Conservation (phyloP, 257 asterid genomes). For the Nicotiana benthamiana region DNA sequence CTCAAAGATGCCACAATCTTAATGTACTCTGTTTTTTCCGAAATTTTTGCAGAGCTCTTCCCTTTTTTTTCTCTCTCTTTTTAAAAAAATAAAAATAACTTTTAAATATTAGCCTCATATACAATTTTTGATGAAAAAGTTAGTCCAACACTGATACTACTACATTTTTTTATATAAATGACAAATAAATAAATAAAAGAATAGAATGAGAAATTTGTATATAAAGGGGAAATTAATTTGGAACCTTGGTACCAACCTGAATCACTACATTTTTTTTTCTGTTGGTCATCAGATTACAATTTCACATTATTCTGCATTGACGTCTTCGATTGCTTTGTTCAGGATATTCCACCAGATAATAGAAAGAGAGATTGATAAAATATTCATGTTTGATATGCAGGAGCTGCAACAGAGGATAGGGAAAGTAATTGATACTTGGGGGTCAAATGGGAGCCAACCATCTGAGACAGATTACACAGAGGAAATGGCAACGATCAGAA, state of each 20-base stretch:
- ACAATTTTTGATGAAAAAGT: not conserved
- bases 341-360: no score
- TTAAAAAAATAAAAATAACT: not conserved
- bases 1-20: not conserved
- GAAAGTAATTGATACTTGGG: conserved; percentile 42
- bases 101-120: not conserved
- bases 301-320: no score
- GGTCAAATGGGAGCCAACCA: conserved; percentile 37
- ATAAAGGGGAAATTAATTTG: not conserved
- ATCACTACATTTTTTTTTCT: not conserved
- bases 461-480: conserved; percentile 39
- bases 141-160: not conserved
- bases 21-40: not conserved
- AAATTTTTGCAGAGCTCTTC: not conserved
- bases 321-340: no score
- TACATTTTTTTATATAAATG: not conserved
- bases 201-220: not conserved
- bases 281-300: no score
- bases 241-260: not conserved
- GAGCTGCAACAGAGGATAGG: conserved; percentile 70
- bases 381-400: conserved; percentile 24
- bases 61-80: not conserved
- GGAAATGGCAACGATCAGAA: conserved; percentile 58
- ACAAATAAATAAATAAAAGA: not conserved
- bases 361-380: not conserved